These are phyloP conservation scores for Oryza officinalis DNA, from an alignment of 176 grass and related monocot genomes.

Conservation along the genomic window DNA sequence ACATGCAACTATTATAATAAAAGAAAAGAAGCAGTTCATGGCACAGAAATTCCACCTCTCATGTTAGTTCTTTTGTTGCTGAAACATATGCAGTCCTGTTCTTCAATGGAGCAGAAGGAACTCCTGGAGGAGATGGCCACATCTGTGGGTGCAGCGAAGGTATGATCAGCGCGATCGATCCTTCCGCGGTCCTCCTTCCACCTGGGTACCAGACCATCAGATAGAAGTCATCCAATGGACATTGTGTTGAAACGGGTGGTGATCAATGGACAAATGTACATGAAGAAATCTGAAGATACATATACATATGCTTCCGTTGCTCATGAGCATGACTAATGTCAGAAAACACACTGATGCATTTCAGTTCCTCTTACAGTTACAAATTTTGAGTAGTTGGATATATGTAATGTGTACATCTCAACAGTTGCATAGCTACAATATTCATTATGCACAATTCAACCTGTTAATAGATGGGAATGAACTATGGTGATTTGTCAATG, in stretches of 20 bases:
- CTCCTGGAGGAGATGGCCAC: conserved; percentile 82
- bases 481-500: no score
- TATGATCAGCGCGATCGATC: not conserved
- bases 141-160: conserved; percentile 39
- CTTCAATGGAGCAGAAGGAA: conserved; percentile 85
- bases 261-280: conserved; percentile 18
- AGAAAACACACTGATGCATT: conserved; percentile 17
- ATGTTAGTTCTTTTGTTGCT: not conserved
- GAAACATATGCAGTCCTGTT: conserved; percentile 54
- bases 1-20: not conserved
- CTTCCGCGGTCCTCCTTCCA: not conserved
- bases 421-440: not conserved
- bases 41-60: not conserved
- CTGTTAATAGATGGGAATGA: not conserved
- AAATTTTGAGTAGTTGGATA: conserved; percentile 32
- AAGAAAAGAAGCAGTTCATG: not conserved
- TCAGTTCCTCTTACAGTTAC: not conserved
- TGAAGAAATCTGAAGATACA: not conserved
- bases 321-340: conserved; percentile 6
- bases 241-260: not conserved
- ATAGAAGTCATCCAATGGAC: not conserved
- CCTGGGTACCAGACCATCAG: not conserved
- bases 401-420: conserved; percentile 15
- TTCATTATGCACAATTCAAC: not conserved
- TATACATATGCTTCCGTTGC: not conserved